Evolutionary conservation across 371 early-diverging fungal species (phyloP).

Genomic region (Actinomucor elegans): DNA sequence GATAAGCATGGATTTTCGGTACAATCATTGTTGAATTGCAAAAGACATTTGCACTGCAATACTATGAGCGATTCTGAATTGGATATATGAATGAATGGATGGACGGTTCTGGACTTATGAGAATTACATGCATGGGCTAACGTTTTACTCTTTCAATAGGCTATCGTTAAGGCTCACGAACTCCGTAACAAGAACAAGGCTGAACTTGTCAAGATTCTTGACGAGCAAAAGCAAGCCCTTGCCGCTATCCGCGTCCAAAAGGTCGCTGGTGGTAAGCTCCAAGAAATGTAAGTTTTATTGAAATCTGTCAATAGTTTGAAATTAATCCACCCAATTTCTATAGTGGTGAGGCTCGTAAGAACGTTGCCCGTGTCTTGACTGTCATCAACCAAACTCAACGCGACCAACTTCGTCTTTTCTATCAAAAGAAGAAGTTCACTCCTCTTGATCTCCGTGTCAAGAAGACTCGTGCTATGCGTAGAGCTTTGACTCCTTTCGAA

Average conservation of each 20-base stretch:
- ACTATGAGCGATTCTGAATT: too few relatives aligned
- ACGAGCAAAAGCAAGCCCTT: slow-evolving; percentile 92
- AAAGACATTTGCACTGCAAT: too few relatives aligned
- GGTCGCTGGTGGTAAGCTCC: slow-evolving; percentile 79
- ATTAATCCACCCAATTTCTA: too few relatives aligned
- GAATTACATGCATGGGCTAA: too few relatives aligned
- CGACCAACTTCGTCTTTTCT: slow-evolving; percentile 78
- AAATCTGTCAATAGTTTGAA: too few relatives aligned
- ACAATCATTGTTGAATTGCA: too few relatives aligned
- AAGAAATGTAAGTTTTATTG: slow-evolving; percentile 71
- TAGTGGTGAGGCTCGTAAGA: slow-evolving; percentile 85
- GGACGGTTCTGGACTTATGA: too few relatives aligned
- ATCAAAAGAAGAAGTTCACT: slow-evolving; percentile 87
- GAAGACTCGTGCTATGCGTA: slow-evolving; percentile 97
- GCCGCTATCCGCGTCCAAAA: slow-evolving; percentile 89
- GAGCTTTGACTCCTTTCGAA: slow-evolving; percentile 84
- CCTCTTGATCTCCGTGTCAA: slow-evolving; percentile 94
- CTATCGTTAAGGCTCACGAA: slow-evolving; percentile 88
- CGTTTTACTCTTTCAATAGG: slow-evolving; percentile 45
- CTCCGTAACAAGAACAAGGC: slow-evolving; percentile 90
- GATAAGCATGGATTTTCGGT: too few relatives aligned
- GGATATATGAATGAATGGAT: too few relatives aligned
- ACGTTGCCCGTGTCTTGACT: slow-evolving; percentile 92
- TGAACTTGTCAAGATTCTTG: slow-evolving; percentile 86
- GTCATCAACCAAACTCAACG: slow-evolving; percentile 92